Percentiles rank a stretch among this genome's conserved stretches.
Conservation (phyloP, 2,329 filamentous ascomycete species). For the Calonectria pseudoturangicola region DNA sequence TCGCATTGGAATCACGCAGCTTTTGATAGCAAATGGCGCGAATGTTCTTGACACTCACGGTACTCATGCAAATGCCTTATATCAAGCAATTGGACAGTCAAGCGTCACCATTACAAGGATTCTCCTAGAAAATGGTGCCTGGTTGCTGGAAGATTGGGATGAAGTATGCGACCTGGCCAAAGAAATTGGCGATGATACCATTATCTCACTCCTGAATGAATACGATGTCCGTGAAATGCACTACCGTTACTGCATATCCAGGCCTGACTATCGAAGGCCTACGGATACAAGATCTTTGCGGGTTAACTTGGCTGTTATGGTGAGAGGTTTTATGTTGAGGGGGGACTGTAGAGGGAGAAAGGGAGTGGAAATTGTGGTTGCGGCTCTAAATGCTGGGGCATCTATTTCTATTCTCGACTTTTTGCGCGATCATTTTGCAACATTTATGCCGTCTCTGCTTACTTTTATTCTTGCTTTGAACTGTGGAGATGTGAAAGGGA, state of each 20-base stretch:
- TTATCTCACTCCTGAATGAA: background rate
- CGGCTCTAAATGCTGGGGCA: background rate
- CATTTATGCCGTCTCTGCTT: background rate
- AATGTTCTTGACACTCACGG: background rate
- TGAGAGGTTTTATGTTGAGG: background rate
- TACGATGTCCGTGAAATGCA: background rate
- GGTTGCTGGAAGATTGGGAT: background rate
- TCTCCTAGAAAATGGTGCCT: background rate
- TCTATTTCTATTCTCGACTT: background rate
- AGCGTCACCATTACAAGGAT: background rate
- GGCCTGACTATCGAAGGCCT: background rate
- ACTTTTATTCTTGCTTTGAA: background rate
- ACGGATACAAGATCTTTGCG: background rate
- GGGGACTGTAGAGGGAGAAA: background rate
- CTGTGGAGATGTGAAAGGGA: background rate
- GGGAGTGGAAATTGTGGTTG: background rate
- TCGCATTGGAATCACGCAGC: background rate
- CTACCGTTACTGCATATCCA: background rate
- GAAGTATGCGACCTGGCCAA: background rate
- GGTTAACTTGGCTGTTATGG: background rate
- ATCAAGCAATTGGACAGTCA: background rate
- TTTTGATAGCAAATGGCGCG: background rate
- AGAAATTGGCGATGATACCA: background rate
- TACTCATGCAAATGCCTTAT: background rate
- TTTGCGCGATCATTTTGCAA: background rate